Evolutionary conservation across 208 protist genomes (phyloP).

Genomic region (Acanthamoeba healyi): DNA sequence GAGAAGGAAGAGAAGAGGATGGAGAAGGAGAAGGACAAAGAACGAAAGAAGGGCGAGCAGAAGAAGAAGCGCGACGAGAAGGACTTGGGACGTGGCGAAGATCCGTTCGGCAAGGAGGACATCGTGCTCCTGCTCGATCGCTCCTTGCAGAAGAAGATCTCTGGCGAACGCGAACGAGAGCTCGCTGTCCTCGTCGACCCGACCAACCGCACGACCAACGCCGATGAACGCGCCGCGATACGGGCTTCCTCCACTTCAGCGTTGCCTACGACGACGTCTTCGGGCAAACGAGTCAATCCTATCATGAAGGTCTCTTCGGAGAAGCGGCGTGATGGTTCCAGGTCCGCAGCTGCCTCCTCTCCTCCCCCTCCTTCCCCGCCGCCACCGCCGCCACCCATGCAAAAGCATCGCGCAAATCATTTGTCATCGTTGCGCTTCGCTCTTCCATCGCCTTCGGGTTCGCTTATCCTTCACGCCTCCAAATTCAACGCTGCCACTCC

Average conservation of each 20-base stretch:
- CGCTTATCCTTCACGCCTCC: constrained; percentile 1
- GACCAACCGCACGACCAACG: background rate
- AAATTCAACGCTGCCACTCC: background rate
- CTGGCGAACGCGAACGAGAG: background rate
- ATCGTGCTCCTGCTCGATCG: constrained; percentile 8
- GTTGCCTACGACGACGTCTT: background rate
- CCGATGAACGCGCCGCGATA: background rate
- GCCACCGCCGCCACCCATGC: background rate
- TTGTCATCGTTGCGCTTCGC: background rate
- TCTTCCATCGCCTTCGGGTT: constrained; percentile 7
- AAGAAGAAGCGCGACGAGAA: background rate
- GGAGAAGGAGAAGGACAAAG: constrained; percentile 16
- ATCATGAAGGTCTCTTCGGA: background rate
- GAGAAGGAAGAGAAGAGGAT: constrained; percentile 34
- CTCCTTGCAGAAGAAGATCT: background rate
- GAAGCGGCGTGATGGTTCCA: background rate
- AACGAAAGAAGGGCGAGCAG: background rate
- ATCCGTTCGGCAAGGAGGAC: background rate
- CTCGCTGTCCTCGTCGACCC: background rate
- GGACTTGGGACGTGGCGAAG: background rate
- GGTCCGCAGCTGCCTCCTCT: no score
- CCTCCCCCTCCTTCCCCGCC: background rate
- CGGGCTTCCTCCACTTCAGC: background rate
- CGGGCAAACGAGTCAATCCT: background rate
- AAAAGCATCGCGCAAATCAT: background rate